Percentiles rank a stretch among this genome's conserved stretches.
Conservation (phyloP, 345 rosid genomes). For the Citrus maxima region DNA sequence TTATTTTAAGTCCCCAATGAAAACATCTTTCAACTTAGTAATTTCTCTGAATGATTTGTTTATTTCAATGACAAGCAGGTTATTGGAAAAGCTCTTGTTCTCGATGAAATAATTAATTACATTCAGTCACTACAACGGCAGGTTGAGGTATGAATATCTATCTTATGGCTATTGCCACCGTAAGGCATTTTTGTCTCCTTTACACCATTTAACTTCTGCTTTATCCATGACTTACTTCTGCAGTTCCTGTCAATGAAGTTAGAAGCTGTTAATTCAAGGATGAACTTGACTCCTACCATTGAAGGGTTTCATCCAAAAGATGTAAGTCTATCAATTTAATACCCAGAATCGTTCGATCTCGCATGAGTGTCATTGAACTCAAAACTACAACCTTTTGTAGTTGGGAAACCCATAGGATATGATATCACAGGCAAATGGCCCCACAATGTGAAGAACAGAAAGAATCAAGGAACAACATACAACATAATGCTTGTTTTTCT, state of each 20-base stretch:
- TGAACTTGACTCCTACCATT: slow-evolving; percentile 42
- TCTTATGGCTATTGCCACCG: not conserved
- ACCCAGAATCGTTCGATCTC: not conserved
- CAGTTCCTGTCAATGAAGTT: slow-evolving; percentile 97
- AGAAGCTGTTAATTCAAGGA: slow-evolving; percentile 78
- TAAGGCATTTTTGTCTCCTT: not conserved
- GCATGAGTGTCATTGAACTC: not conserved
- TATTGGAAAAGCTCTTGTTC: slow-evolving; percentile 95
- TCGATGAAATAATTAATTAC: slow-evolving; percentile 97
- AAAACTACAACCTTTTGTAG: not conserved
- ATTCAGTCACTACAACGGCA: slow-evolving; percentile 89
- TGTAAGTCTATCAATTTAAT: slow-evolving; percentile 41
- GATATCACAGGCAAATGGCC: not conserved
- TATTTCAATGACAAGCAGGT: slow-evolving; percentile 42
- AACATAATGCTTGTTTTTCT: not conserved
- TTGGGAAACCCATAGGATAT: not conserved
- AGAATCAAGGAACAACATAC: not conserved
- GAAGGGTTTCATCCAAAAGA: slow-evolving; percentile 70
- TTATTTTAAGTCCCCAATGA: not conserved
- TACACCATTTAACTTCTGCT: slow-evolving; percentile 2
- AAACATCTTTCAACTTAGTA: not conserved
- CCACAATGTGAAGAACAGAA: not conserved
- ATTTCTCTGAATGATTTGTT: not conserved
- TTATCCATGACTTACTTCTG: slow-evolving; percentile 12
- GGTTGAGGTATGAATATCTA: slow-evolving; percentile 65